These are phyloP conservation scores for Bruguiera hainesii DNA, from an alignment of 441 rosid genomes.

Conservation along the genomic window DNA sequence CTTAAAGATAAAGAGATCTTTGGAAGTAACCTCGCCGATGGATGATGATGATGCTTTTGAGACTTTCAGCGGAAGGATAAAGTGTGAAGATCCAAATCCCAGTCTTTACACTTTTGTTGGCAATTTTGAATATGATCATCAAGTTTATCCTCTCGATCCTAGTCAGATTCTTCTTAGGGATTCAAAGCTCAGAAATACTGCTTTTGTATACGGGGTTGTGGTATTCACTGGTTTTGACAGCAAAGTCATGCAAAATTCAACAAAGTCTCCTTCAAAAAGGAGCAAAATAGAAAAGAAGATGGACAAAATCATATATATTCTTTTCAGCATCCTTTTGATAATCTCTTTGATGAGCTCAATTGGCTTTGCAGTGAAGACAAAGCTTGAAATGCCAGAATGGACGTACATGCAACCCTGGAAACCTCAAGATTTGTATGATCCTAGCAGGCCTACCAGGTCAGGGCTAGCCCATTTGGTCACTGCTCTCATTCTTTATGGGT, in stretches of 20 bases:
- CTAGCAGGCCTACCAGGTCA: slow-evolving; percentile 44
- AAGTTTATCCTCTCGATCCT: slow-evolving; percentile 77
- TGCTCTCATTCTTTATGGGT: slow-evolving; percentile 92
- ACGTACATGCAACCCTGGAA: slow-evolving; percentile 64
- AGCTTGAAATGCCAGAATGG: slow-evolving; percentile 71
- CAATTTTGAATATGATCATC: slow-evolving; percentile 67
- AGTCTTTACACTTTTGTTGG: slow-evolving; percentile 88
- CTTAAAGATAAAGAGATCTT: slow-evolving; percentile 82
- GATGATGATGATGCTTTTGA: slow-evolving; percentile 69
- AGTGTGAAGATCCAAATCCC: slow-evolving; percentile 94
- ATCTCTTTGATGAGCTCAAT: slow-evolving; percentile 77
- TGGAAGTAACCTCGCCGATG: slow-evolving; percentile 67
- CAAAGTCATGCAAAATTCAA: slow-evolving; percentile 96
- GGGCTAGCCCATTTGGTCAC: slow-evolving; percentile 83
- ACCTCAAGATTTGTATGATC: slow-evolving; percentile 55
- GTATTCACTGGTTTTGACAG: slow-evolving; percentile 91
- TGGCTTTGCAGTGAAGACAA: slow-evolving; percentile 80
- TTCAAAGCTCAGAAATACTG: slow-evolving; percentile 89
- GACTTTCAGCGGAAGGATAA: slow-evolving; percentile 55
- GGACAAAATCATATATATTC: slow-evolving; percentile 87
- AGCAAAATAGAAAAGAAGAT: slow-evolving; percentile 84
- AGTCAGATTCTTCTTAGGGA: slow-evolving; percentile 94
- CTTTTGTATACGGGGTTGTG: slow-evolving; percentile 78
- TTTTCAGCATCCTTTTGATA: slow-evolving; percentile 62
- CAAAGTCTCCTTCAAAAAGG: slow-evolving; percentile 85